These are phyloP conservation scores for Xylariaceae sp. DNA, from an alignment of 2,329 filamentous ascomycete species.

Conservation along the genomic window DNA sequence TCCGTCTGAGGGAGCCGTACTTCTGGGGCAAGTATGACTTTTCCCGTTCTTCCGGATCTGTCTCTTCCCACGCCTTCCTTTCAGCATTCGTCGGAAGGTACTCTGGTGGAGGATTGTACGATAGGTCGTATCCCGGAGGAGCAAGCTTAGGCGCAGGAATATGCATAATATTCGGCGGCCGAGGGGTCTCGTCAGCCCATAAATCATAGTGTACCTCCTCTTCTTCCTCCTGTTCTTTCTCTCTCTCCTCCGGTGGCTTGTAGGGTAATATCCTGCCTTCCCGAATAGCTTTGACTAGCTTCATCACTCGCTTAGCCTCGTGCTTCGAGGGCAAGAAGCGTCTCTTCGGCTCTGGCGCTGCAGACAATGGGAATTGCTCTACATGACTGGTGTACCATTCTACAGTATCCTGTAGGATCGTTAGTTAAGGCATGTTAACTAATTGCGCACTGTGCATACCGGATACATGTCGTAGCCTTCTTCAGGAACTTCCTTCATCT, in stretches of 20 bases:
- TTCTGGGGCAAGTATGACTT: slow-evolving; percentile 86
- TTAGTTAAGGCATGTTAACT: slow-evolving; percentile 26
- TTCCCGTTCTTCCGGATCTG: slow-evolving; percentile 88
- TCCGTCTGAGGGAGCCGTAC: slow-evolving; percentile 84
- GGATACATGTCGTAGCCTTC: slow-evolving; percentile 94
- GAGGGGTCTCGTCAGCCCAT: slow-evolving; percentile 90
- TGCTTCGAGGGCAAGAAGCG: slow-evolving; percentile 97
- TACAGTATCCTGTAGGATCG: slow-evolving; percentile 69
- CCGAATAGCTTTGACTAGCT: slow-evolving; percentile 92
- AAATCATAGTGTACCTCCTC: slow-evolving; percentile 82
- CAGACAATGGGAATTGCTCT: slow-evolving; percentile 93
- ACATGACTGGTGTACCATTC: slow-evolving; percentile 92
- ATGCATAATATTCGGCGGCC: slow-evolving; percentile 88
- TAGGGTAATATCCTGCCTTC: slow-evolving; percentile 95
- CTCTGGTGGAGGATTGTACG: slow-evolving; percentile 94
- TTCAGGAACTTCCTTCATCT: slow-evolving; percentile 85
- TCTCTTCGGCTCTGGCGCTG: slow-evolving; percentile 93
- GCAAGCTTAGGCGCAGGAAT: slow-evolving; percentile 92
- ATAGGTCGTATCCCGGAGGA: slow-evolving; percentile 92
- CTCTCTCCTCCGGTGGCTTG: slow-evolving; percentile 71
- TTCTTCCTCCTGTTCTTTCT: slow-evolving; percentile 75
- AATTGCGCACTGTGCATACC: slow-evolving; percentile 51
- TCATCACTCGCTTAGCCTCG: slow-evolving; percentile 95
- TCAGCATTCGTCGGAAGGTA: slow-evolving; percentile 90
- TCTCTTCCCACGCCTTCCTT: slow-evolving; percentile 81